Evolutionary conservation across 2,329 filamentous ascomycete species (phyloP).

Genomic region (Fusarium brevicatenulatum): DNA sequence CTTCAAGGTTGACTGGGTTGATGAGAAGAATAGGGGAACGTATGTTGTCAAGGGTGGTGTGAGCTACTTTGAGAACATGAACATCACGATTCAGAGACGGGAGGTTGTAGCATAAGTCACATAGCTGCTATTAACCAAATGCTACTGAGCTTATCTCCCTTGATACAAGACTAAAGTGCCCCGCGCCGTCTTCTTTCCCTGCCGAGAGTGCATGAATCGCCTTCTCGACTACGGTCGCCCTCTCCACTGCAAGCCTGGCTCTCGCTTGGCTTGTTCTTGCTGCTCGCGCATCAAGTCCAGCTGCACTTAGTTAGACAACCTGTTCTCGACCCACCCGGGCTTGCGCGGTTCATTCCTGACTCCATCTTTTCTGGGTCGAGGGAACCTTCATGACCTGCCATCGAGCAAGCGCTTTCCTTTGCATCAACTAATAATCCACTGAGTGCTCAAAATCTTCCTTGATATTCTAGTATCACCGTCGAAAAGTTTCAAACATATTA

Average conservation of each 20-base stretch:
- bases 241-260: no score
- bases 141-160: fast-evolving
- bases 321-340: no score
- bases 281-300: no score
- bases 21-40: constrained; percentile 13
- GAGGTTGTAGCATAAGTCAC: neutral
- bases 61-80: constrained; percentile 35
- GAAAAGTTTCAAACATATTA: no score
- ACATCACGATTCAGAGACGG: constrained; percentile 18
- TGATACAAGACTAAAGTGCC: fast-evolving
- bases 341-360: no score
- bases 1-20: constrained; percentile 22
- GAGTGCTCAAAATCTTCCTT: fast-evolving
- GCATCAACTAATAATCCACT: no score
- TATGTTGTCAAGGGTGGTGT: constrained; percentile 33
- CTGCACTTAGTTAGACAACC: no score
- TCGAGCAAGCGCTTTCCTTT: neutral
- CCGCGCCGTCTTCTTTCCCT: no score
- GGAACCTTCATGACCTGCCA: fast-evolving
- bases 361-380: fast-evolving
- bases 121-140: fast-evolving
- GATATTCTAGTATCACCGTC: fast-evolving
- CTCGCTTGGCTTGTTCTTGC: no score
- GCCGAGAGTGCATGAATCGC: no score
- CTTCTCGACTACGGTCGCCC: no score